Evolutionary conservation across 768 basidiomycete genomes (phyloP).

Genomic region (Boletus sp.): DNA sequence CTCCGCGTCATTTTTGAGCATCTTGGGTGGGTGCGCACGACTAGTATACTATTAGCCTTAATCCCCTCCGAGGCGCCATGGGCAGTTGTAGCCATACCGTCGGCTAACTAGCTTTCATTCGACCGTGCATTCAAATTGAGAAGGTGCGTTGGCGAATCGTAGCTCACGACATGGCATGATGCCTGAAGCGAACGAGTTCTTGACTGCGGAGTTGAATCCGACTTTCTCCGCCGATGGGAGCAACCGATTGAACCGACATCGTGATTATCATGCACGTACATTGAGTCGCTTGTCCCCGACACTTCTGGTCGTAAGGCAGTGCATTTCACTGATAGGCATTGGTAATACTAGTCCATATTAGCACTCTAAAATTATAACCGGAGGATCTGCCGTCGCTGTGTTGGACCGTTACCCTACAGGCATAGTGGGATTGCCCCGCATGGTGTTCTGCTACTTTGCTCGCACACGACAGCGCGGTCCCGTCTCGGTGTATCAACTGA

Average conservation of each 20-base stretch:
- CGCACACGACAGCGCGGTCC: constrained; percentile 9
- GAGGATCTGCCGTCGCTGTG: neutral
- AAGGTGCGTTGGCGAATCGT: neutral
- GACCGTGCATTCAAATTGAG: neutral
- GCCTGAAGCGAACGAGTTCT: constrained; percentile 8
- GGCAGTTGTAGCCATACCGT: neutral
- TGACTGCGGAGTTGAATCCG: neutral
- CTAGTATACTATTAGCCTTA: neutral
- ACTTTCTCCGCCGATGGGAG: constrained; percentile 14
- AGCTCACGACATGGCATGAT: neutral
- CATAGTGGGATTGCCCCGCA: neutral
- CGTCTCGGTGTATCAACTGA: constrained; percentile 11
- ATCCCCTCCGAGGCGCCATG: neutral
- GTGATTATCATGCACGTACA: neutral
- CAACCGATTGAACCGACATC: neutral
- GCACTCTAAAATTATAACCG: constrained; percentile 1
- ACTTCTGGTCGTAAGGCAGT: constrained; percentile 5
- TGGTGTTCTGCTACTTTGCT: neutral
- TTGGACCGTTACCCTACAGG: neutral
- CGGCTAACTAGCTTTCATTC: neutral
- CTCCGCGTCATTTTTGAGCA: no score
- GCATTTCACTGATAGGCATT: neutral
- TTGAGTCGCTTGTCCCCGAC: constrained; percentile 3
- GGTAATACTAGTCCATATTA: neutral
- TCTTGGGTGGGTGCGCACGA: no score